Evolutionary conservation across 2,329 filamentous ascomycete genomes (phyloP), one percentile per base, ranked within the genome.

Genomic region (Mariannaea elegans): DNA sequence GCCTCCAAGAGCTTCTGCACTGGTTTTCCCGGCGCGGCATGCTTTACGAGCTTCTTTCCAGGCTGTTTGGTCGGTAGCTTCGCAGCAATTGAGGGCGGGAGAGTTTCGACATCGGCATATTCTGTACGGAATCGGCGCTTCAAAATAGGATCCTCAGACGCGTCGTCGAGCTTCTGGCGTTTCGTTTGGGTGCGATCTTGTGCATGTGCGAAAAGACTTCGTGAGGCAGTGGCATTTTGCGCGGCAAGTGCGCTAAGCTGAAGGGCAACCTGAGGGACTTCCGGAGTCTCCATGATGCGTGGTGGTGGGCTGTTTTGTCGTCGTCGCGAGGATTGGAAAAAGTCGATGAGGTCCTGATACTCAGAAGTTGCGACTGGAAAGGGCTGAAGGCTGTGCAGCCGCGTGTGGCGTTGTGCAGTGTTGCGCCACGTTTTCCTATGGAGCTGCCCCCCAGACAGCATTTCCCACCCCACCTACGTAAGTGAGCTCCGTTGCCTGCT

Each of bases 51-150:
- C 59, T 72, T 77, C 64, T 72, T 77, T 21, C 69, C 70, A 2
- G 69, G 63, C 48, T 75, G 67, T 34, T 72, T 75, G 8, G 70
- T 86, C 13, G 90, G 89, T 75, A 94, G 90, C 74, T 94, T 95
- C 19, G 91, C 89, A 32, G 91, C 91, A 18, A 97, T 83, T 2
- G 87, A 87, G 19, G 90, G 86, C 6, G 94, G 94, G 3, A 97
- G 83, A 63, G 90, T 89, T 73, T 88, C 87, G 19, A 95, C 89
- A 71, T 89, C 82, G 68, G 88, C 85, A 76, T 97, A 97, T 79
- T 97, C 93, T 71, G 81, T 82, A 52, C 83, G 82, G 72, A 91
- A 87, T 46, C 89, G 86, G 53, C 70, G 72, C 67, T 77, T 76
- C 64, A 76, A 64, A 53, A 72, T 63, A 48, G 73, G 66, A 45